Evolutionary conservation across 257 asterid species (phyloP), one percentile per base, ranked within the genome.

Genomic region (Striga asiatica): DNA sequence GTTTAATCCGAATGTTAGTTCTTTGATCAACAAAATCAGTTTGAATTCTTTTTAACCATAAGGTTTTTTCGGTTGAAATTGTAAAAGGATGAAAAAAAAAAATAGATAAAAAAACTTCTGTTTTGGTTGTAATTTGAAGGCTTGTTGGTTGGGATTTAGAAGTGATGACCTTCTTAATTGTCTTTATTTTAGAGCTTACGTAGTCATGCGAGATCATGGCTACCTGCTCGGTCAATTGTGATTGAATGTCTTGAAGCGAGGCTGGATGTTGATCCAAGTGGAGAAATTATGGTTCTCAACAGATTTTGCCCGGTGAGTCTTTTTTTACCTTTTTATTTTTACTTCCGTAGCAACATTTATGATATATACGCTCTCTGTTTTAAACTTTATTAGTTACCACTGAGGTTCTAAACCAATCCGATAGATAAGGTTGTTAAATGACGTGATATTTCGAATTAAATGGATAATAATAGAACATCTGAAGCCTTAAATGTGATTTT

Each of bases 221-320:
- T 89, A 46, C 97, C 97, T 60, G 97, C 97, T 37, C 74, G 92
- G 45, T 72, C 89, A 65, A 78, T 88, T 76, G 92, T 88, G 70
- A 61, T 80, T 66, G 66, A 69, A 58, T 78, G 87, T 68, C 80
- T 85, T 43, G 83, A 74, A 22, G 79, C 73, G 4, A 85, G 97
- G 66, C 64, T 72, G 4, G 85, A 81, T 67, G 60, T 82, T 56
- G 93, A 89, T 77, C 84, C 74, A 10, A 81, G 89, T 42, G 85
- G 89, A 72, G 97, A 85, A 74, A 76, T 89, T 52, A 52, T 89
- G 85, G 82, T 80, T 67, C 66, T 89, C 58, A 65, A 69, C 45
- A 76, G 66, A 66, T 78, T 77, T 76, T 89, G 97, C 68, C 97
- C 95, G 1, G 97, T 85, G 69, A 88, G 93, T 63, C 14, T n/a